Base-by-base conservation (phyloP, 1,139 yeast species). In the Candida glucosophila region DNA sequence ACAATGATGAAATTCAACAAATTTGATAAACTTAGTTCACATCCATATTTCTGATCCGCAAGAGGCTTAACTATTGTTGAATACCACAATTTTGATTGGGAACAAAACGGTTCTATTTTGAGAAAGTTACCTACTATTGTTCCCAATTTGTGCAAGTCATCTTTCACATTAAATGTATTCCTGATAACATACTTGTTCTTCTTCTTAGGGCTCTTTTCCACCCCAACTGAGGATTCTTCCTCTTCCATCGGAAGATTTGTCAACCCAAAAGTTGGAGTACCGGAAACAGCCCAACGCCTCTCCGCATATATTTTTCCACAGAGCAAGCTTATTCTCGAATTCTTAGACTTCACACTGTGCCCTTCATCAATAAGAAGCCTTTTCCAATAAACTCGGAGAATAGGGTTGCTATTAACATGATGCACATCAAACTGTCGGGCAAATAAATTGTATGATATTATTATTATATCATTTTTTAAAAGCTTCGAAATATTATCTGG, bases 321-420 rank as follows among this genome's bases (percentile, higher is more conserved):
- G 20, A 71, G 42, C 3, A 50, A 43, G 15, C 73, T 73, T 1
- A 70, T 59, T 29, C 67, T 55, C 2, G 80, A 63, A 2, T 61
- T 47, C 26, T 59, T 64, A 4, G 77, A 62, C 30, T 59, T 62
- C 65, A 76, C 62, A 15, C 75, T 63, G 43, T 77, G 86, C 0
- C 86, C 86, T 46, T 78, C 86, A 42, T 78, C 88, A n/a, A 78
- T 70, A 11, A 78, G 73, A 15, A 77, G 49, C 15, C 86, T 43
- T 40, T 77, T 78, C 86, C 86, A 78, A 36, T 67, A 72, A 1
- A 77, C 47, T 7, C 44, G 40, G 16, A 50, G 44, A 9, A 77
- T 43, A 0, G 63, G 52, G 3, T 64, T 57, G 2, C 52, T 45
- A 2, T 39, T 39, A 11, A 33, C 49, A 8, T 7, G 7, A 8